Percentiles rank a stretch among this genome's conserved stretches.
Evolutionary conservation across 2,329 filamentous ascomycete genomes (phyloP).

Genomic region (Neocucurbitaria cava): DNA sequence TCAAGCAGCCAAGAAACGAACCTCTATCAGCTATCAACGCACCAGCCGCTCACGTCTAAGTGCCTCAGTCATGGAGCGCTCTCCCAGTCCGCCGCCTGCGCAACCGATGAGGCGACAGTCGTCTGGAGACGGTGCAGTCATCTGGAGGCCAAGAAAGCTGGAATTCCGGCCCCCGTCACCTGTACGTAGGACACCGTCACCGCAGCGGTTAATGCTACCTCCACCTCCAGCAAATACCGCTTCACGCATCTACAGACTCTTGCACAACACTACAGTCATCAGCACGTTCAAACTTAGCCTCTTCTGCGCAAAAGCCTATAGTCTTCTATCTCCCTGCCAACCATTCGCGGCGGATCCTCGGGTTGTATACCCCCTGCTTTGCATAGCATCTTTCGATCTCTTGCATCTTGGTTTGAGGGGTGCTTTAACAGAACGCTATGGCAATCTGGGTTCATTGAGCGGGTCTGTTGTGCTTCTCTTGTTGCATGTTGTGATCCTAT

Average conservation of each 20-base stretch:
- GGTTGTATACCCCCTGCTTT: slow-evolving; percentile 71
- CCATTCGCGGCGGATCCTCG: slow-evolving; percentile 72
- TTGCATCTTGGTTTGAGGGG: slow-evolving; percentile 36
- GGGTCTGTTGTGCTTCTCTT: slow-evolving; percentile 53
- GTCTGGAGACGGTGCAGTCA: slow-evolving; percentile 38
- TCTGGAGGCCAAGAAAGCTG: slow-evolving; percentile 38
- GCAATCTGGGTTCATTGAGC: slow-evolving; percentile 42
- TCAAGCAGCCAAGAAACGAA: slow-evolving; percentile 30
- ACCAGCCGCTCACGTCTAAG: slow-evolving; percentile 45
- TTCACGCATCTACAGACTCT: slow-evolving; percentile 17
- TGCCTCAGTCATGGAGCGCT: slow-evolving; percentile 39
- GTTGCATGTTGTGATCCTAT: slow-evolving; percentile 57
- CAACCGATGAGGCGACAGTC: slow-evolving; percentile 22
- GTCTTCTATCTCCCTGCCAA: slow-evolving; percentile 71
- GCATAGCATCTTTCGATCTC: slow-evolving; percentile 71
- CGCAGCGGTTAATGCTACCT: slow-evolving; percentile 43
- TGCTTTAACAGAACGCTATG: slow-evolving; percentile 19
- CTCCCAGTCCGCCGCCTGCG: slow-evolving; percentile 41
- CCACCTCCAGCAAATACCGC: slow-evolving; percentile 32
- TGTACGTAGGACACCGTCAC: slow-evolving; percentile 20
- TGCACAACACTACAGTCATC: slow-evolving; percentile 40
- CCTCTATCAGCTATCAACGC: slow-evolving; percentile 34
- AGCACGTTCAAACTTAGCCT: slow-evolving; percentile 61
- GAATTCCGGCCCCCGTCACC: slow-evolving; percentile 32
- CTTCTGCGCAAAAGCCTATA: slow-evolving; percentile 73